Conservation (phyloP, 257 asterid species). For the Solanum clarkiae region DNA sequence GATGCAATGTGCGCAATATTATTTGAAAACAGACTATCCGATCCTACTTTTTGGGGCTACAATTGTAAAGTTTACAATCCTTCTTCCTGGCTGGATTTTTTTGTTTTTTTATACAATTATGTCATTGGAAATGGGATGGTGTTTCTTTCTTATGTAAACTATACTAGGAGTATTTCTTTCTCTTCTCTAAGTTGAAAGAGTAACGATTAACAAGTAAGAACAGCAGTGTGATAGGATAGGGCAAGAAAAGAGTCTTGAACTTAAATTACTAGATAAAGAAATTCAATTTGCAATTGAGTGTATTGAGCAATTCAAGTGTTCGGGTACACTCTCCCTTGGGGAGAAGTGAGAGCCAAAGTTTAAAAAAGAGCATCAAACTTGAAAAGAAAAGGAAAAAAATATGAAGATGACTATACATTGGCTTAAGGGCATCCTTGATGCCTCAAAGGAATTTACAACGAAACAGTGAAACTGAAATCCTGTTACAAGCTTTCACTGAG, state of each 20-base stretch:
- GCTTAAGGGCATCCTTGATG: constrained; percentile 50
- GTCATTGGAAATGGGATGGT: too few relatives aligned
- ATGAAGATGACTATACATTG: constrained; percentile 2
- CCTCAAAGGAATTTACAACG: constrained; percentile 11
- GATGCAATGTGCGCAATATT: too few relatives aligned
- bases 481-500: constrained; percentile 3
- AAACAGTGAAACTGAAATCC: background rate
- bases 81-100: too few relatives aligned
- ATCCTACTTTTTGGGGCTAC: too few relatives aligned
- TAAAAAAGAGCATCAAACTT: background rate
- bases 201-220: too few relatives aligned
- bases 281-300: background rate
- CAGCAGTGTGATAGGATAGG: background rate
- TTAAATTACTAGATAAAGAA: background rate
- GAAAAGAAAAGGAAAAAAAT: background rate
- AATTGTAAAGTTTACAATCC: too few relatives aligned
- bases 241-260: background rate
- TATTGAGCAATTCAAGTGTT: background rate
- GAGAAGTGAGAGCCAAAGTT: background rate
- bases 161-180: too few relatives aligned
- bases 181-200: too few relatives aligned
- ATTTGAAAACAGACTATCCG: too few relatives aligned
- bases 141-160: too few relatives aligned
- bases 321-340: constrained; percentile 10
- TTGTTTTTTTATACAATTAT: too few relatives aligned